Percentiles rank a stretch among this genome's conserved stretches.
Conservation (phyloP, 805 yeast genomes). For the Torulaspora franciscae region DNA sequence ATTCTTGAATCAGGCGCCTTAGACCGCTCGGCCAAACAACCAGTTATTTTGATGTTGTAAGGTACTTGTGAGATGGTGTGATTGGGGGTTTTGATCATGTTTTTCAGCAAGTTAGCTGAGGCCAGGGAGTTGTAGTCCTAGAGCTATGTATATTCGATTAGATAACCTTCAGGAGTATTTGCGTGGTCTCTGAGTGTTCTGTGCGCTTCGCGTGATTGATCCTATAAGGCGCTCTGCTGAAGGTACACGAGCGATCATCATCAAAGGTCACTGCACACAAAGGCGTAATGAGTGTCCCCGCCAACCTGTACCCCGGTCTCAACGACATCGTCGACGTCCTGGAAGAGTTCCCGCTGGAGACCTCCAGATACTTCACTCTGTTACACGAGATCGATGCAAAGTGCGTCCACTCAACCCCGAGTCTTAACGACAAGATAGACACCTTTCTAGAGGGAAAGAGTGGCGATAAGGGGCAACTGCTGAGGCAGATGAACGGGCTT, state of each 20-base stretch:
- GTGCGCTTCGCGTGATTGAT: too few species aligned
- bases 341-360: constrained; percentile 82
- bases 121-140: too few species aligned
- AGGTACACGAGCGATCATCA: too few species aligned
- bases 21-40: constrained; percentile 35
- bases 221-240: too few species aligned
- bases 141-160: too few species aligned
- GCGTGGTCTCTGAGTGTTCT: too few species aligned
- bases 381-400: constrained; percentile 94
- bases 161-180: too few species aligned
- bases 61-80: too few species aligned
- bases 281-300: constrained; percentile 32
- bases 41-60: constrained; percentile 9
- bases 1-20: constrained; percentile 33
- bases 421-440: constrained; percentile 43
- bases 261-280: neutral
- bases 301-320: constrained; percentile 70
- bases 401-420: constrained; percentile 70
- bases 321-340: constrained; percentile 89
- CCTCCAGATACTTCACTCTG: constrained; percentile 78
- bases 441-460: constrained; percentile 15
- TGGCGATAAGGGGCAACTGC: constrained; percentile 27
- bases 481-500: constrained; percentile 37
- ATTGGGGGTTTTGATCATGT: neutral
- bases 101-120: neutral